phyloP scores from a whole-genome alignment of 495 filamentous ascomycete genomes.

The Viridothelium virens region DNA sequence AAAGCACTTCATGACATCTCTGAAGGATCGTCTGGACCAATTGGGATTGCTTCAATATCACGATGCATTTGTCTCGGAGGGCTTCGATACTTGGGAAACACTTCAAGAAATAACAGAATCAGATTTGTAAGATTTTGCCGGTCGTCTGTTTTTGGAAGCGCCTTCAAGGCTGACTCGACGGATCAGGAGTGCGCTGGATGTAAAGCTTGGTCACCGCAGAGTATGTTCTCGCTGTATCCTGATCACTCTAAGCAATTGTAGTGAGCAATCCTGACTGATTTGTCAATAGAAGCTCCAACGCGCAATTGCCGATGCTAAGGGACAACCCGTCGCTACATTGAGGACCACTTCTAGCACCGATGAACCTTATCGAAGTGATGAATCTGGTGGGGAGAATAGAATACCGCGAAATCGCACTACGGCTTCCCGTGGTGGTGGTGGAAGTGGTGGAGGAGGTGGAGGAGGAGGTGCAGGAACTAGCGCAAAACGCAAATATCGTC shows the following conservation, averaged over 20 bases:
- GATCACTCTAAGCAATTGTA: neutral
- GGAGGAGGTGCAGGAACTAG: slow-evolving; percentile 26
- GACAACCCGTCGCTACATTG: slow-evolving; percentile 18
- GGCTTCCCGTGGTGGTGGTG: slow-evolving; percentile 13
- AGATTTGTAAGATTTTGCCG: slow-evolving; percentile 52
- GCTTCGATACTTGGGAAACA: slow-evolving; percentile 75
- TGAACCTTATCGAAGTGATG: slow-evolving; percentile 28
- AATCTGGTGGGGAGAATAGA: slow-evolving; percentile 27
- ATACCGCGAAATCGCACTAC: slow-evolving; percentile 10
- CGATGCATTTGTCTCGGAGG: slow-evolving; percentile 59
- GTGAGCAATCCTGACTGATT: neutral
- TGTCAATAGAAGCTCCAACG: slow-evolving; percentile 31
- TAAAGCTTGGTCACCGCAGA: slow-evolving; percentile 71
- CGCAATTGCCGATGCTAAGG: slow-evolving; percentile 28
- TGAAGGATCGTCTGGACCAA: slow-evolving; percentile 56
- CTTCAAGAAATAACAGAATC: slow-evolving; percentile 72
- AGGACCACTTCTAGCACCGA: slow-evolving; percentile 20
- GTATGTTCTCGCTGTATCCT: slow-evolving; percentile 40
- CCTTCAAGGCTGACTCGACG: slow-evolving; percentile 8
- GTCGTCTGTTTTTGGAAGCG: slow-evolving; percentile 9
- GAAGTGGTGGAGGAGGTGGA: neutral
- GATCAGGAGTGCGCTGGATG: slow-evolving; percentile 54
- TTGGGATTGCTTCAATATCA: slow-evolving; percentile 68
- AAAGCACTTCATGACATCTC: slow-evolving; percentile 42
- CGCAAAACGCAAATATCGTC: slow-evolving; percentile 65